Base-by-base conservation (phyloP, 352 stramenopile species). In the Globisporangium takayamanum region DNA sequence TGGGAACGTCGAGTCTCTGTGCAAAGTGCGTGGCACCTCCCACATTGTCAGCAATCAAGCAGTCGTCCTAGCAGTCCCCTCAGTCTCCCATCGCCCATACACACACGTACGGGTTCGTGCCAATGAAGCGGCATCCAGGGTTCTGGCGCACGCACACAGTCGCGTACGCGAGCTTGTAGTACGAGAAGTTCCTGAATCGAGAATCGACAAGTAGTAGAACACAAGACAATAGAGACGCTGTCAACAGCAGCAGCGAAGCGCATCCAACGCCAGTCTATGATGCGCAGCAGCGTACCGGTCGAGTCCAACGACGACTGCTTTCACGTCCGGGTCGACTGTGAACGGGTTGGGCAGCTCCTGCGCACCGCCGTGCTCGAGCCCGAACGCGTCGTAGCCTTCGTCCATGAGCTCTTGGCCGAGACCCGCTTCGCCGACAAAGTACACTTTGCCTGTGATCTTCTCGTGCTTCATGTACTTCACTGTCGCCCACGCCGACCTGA, bases 161-260 rank as follows among this genome's bases (percentile, higher is more conserved):
- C 15, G 84, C 84, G 67, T 92, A 91, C 54, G 84, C 78, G 54
- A 94, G 72, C 68, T 94, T 94, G 80, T 89, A 94, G 73, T 89
- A 94, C 56, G 76, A 83, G 37, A 93, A 71, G 64, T 88, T 72
- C 46, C 83, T 90, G 50, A 11, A 44, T 1, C 12, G 15, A 47
- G n/a, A 12, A 18, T 6, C 18, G 33, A 10, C 6, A 20, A 10
- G 8, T n/a, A 3, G 11, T 18, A 14, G 22, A 18, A 3, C 49
- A 22, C 25, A 33, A 22, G 33, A 12, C 33, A 16, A 25, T 1
- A 11, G 28, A 46, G 30, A 8, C 33, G 12, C 2, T 30, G n/a
- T 10, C 50, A 47, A 22, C 44, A 49, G 44, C 44, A 49, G 18
- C 8, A 6, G 5, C 14, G 41, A 7, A 18, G 41, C 5, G 1